Evolutionary conservation across 371 early-diverging fungal genomes (phyloP), one percentile per base, ranked within the genome.

Genomic region (Mucor piriformis): DNA sequence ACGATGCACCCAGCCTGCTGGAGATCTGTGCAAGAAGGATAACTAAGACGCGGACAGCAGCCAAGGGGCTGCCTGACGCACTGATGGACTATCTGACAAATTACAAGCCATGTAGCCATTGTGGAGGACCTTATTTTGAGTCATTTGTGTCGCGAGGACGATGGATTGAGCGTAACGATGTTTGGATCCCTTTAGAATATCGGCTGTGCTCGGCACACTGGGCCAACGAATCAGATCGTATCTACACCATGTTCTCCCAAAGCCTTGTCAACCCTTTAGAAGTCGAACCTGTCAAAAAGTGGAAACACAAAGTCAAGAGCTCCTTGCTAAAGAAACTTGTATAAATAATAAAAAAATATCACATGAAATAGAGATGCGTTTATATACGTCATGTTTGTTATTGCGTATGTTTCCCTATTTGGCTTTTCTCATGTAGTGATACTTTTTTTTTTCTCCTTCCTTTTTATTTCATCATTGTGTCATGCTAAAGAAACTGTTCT

Each of bases 51-150:
- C 16, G 42, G 33, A 8, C 35, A 46, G 24, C 16, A 12, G 12
- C 24, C 0, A 21, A 27, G 6, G 18, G 24, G 3, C 15, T 63
- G 2, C 74, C 87, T 3, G 64, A 67, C 13, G 69, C 79, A 37
- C 34, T 93, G 13, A 74, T 79, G 44, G 49, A 72, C 2, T 92
- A 91, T 66, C 67, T 95, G 10, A 56, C 74, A 10, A 72, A 78
- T 11, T 89, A 82, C 3, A 77, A 84, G 18, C 52, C 70, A 20
- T 97, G 97, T 69, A 77, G 92, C 13, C 90, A 88, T 68, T 97
- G 97, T 68, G 79, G 82, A 7, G 93, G 92, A 0, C 95, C 97
- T 15, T 92, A 89, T 56, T 92, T 94, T 75, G 91, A 91, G 10
- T 63, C 72, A 4, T 85, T 61, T 69, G 77, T 82, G 12, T 70